phyloP scores from a whole-genome alignment of 2,329 filamentous ascomycete species.

The Camptophora hylomeconis region DNA sequence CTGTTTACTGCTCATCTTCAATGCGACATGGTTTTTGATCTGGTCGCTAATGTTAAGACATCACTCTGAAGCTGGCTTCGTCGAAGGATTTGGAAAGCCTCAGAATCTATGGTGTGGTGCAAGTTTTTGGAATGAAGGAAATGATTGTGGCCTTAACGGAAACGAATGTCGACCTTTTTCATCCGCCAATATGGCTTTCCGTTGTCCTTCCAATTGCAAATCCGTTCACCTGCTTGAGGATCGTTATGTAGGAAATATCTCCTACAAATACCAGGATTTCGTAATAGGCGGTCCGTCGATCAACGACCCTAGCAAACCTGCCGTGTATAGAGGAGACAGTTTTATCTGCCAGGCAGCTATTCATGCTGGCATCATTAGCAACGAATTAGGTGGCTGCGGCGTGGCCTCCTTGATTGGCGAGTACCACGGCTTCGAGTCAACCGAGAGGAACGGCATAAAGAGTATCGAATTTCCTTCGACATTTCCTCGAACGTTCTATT shows the following conservation, averaged over 20 bases:
- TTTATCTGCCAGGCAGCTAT: slow-evolving; percentile 78
- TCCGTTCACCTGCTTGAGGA: slow-evolving; percentile 35
- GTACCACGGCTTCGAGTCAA: slow-evolving; percentile 48
- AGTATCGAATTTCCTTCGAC: slow-evolving; percentile 74
- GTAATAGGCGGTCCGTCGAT: slow-evolving; percentile 38
- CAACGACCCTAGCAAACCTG: slow-evolving; percentile 26
- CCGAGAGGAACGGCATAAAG: slow-evolving; percentile 57
- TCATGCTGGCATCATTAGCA: slow-evolving; percentile 64
- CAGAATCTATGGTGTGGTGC: slow-evolving; percentile 32
- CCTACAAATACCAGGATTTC: slow-evolving; percentile 37
- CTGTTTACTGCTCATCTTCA: slow-evolving; percentile 28
- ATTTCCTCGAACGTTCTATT: slow-evolving; percentile 78
- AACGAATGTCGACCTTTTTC: slow-evolving; percentile 43
- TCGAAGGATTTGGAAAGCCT: slow-evolving; percentile 35
- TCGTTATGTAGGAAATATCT: slow-evolving; percentile 37
- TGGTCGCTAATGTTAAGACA: slow-evolving; percentile 33
- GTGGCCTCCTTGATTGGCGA: slow-evolving; percentile 63
- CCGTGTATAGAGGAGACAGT: slow-evolving; percentile 75
- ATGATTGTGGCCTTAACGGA: slow-evolving; percentile 41
- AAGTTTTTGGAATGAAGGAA: slow-evolving; percentile 31
- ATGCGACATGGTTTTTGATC: slow-evolving; percentile 33
- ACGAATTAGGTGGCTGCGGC: slow-evolving; percentile 65
- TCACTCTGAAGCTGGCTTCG: slow-evolving; percentile 33
- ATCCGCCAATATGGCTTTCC: slow-evolving; percentile 38
- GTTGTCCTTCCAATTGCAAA: slow-evolving; percentile 43